These are phyloP conservation scores for Aspergillus niger DNA, from an alignment of 2,329 filamentous ascomycete species.

Conservation along the genomic window DNA sequence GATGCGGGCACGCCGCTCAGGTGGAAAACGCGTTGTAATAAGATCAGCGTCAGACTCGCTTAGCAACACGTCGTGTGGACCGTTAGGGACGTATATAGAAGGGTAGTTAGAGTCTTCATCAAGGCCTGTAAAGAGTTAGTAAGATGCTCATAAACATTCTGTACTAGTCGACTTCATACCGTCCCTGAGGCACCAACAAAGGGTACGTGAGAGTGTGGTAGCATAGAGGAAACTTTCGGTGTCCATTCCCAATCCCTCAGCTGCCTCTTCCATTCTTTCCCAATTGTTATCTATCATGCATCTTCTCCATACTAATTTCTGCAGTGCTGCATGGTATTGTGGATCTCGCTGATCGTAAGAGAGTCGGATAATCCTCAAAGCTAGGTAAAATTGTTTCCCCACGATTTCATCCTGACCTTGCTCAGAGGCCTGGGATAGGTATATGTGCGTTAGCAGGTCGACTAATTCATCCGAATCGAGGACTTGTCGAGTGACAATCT, in stretches of 20 bases:
- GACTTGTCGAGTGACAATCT: constrained; percentile 70
- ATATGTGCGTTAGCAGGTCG: constrained; percentile 75
- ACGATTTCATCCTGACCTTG: constrained; percentile 54
- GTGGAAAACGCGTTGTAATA: constrained; percentile 56
- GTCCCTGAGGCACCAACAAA: constrained; percentile 64
- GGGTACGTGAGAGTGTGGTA: constrained; percentile 70
- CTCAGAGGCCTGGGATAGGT: constrained; percentile 50
- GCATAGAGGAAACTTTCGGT: constrained; percentile 63
- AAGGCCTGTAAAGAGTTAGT: constrained; percentile 21
- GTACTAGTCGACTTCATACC: constrained; percentile 13
- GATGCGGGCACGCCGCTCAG: constrained; percentile 67
- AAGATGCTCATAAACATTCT: not conserved
- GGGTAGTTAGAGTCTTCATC: constrained; percentile 17
- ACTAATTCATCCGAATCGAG: constrained; percentile 59
- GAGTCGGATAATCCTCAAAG: constrained; percentile 61
- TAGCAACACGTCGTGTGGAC: constrained; percentile 33
- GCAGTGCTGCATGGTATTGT: constrained; percentile 28
- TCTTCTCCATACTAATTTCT: constrained; percentile 74
- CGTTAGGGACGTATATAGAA: constrained; percentile 28
- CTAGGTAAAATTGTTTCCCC: constrained; percentile 70
- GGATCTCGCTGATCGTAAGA: constrained; percentile 56
- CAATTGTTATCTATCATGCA: constrained; percentile 84
- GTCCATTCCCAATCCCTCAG: constrained; percentile 69
- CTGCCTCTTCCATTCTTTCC: constrained; percentile 75
- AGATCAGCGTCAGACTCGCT: constrained; percentile 50